A percentile compares a stretch with the other conserved stretches of the same genome.
phyloP scores from a whole-genome alignment of 495 filamentous ascomycete species.

The Penicillium bovifimosum region DNA sequence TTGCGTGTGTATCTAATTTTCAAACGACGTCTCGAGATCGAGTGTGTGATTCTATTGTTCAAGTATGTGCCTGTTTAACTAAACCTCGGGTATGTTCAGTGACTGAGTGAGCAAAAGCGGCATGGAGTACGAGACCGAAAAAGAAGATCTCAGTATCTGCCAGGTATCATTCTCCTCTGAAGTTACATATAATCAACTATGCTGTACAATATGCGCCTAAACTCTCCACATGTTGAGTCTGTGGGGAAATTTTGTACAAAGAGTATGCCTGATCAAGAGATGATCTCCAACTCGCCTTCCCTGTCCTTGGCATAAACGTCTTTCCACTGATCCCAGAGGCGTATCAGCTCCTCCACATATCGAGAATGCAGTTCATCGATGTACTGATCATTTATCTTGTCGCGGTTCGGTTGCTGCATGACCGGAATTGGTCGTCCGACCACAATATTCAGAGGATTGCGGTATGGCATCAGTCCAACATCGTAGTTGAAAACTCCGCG shows the following conservation, averaged over 20 bases:
- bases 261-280: conserved; percentile 48
- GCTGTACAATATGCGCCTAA: background rate
- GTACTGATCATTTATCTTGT: conserved; percentile 61
- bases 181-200: no score
- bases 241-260: background rate
- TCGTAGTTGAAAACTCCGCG: conserved; percentile 96
- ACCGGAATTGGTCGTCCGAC: conserved; percentile 77
- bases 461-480: conserved; percentile 90
- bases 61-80: no score
- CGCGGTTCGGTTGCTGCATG: conserved; percentile 44
- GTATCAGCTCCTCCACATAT: conserved; percentile 74
- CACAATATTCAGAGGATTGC: conserved; percentile 79
- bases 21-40: background rate
- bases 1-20: conserved; percentile 6
- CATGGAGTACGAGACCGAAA: no score
- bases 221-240: background rate
- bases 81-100: no score
- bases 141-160: no score
- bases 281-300: conserved; percentile 68
- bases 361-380: conserved; percentile 70
- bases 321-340: conserved; percentile 85
- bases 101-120: no score
- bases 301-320: conserved; percentile 73
- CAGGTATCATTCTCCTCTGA: no score
- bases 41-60: conserved; percentile 1